Evolutionary conservation across 169 alveolate genomes (phyloP), one percentile per base, ranked within the genome.

Genomic region (Pseudocohnilembus persalinus): DNA sequence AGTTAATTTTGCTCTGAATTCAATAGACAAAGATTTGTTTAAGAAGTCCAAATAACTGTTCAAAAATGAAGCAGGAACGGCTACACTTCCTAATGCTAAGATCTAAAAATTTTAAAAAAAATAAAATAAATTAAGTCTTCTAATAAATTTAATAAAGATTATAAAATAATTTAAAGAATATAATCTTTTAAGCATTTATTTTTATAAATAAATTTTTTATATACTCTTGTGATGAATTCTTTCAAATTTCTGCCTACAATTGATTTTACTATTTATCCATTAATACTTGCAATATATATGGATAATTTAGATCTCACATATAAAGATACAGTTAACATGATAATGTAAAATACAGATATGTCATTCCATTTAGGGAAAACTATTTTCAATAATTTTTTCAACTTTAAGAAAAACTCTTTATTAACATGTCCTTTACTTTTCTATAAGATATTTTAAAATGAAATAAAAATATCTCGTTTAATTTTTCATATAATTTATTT

Each of bases 21-120:
- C 77, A 27, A 94, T 80, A 24, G 97, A 96, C 73, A 96, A 84
- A 30, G 83, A 63, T 76, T 92, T 93, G 74, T 92, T 93, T 72
- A 91, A 81, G 79, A 79, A 94, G 75, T 93, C 96, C 32, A 96
- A 84, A 29, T 83, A 92, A 31, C 96, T 87, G 90, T 96, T 96
- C 0, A 96, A 96, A 26, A 92, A 73, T 6, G 97, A 92, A 30
- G 98, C 93, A 31, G 98, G 98, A n/a, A 96, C 75, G 0, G 98
- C 93, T 76, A 94, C 92, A 74, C 90, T 83, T 34, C 88, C 91
- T 25, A 93, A 83, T 65, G 74, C 74, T 1, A 86, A 32, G 27
- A 91, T 89, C 91, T 86, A 65, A 29, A 49, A 20, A n/a, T n/a
- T 27, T 85, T 63, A 78, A n/a, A 79, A 65, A 31, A 75, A 35